Base-by-base conservation (phyloP, 2,329 filamentous ascomycete species). In the Domatiomyces catenatus region DNA sequence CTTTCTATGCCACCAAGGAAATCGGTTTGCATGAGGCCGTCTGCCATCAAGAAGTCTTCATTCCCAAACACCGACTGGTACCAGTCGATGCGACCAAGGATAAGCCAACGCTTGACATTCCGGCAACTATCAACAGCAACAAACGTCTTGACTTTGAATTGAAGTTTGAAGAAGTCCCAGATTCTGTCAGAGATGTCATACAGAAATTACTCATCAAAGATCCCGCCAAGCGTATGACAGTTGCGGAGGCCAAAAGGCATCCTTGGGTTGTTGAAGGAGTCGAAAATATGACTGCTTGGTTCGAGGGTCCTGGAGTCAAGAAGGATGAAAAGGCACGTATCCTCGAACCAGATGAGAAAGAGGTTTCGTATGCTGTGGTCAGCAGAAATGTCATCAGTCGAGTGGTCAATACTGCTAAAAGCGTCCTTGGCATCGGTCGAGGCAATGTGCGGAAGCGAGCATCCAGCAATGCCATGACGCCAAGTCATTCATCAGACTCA, bases 161-260 rank as follows among this genome's bases (percentile, higher is more conserved):
- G 3, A 77, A 78, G 10, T 95, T 94, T 60, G 92, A 98, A 64
- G 79, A 86, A 10, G 78, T 98, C 26, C 85, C 90, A 56, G 81
- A 87, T 46, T 75, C 84, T 8, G 71, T 98, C 7, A 75, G 81
- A 49, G 86, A 98, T 63, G 73, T 98, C 10, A 69, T 98, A 24
- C 74, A 72, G 47, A 79, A 81, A 57, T 81, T 98, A 69, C 75
- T 98, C 52, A 82, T 77, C 58, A 98, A 96, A 68, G 87, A 96
- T 62, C 89, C 90, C 0, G 76, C 84, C 26, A 82, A 89, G 67
- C 81, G 92, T 42, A 95, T 98, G 60, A 84, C 86, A 6, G 72
- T 98, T 48, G 81, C 83, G 53, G 90, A 95, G 60, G 90, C 96
- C 61, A 96, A 96, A 66, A 83, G 85, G 53, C 92, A 98, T 63